Conservation (phyloP, 179 eudicot genomes). For the Nepenthes alata region DNA sequence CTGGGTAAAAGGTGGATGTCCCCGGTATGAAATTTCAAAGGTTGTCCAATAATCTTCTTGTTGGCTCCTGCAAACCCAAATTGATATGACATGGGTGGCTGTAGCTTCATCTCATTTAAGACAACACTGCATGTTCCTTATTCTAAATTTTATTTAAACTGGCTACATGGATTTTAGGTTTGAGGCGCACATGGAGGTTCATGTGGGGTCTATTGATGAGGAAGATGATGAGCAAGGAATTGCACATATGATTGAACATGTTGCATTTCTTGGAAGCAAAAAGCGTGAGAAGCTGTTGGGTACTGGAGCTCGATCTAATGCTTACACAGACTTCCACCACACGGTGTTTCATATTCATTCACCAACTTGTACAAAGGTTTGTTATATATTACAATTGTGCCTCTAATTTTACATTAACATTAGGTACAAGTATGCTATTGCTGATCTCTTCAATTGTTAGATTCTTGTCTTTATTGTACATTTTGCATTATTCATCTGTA, state of each 20-base stretch:
- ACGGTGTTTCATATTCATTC: conserved; percentile 98
- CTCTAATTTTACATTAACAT: background rate
- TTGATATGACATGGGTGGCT: too few species aligned
- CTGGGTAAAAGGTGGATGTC: too few species aligned
- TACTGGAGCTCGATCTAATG: conserved; percentile 98
- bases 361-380: conserved; percentile 77
- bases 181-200: conserved; percentile 99
- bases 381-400: conserved; percentile 2
- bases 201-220: conserved; percentile 96
- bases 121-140: background rate
- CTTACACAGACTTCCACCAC: conserved; percentile 98
- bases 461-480: too few species aligned
- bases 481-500: too few species aligned
- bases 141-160: background rate
- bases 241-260: conserved; percentile 99
- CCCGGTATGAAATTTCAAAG: too few species aligned
- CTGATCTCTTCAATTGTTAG: too few species aligned
- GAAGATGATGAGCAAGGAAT: conserved; percentile 99
- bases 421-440: too few species aligned
- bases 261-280: conserved; percentile 99
- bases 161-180: conserved; percentile 35
- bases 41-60: too few species aligned
- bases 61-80: too few species aligned
- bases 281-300: conserved; percentile 96
- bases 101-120: too few species aligned